Percentiles rank a stretch among this genome's conserved stretches.
phyloP scores from a whole-genome alignment of 495 filamentous ascomycete genomes.

The Choiromyces venosus region DNA sequence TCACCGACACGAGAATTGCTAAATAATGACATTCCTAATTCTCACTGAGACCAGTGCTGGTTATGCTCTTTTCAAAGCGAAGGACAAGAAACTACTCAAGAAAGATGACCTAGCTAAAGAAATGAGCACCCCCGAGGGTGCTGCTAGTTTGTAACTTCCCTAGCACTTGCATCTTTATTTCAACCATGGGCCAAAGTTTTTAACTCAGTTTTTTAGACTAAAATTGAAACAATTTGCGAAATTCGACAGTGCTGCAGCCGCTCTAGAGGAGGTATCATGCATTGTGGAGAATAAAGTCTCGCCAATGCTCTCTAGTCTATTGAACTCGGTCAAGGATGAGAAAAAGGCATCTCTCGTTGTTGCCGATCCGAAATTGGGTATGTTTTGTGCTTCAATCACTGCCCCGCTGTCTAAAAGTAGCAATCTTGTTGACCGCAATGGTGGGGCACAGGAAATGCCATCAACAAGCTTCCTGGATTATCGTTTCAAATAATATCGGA shows the following conservation, averaged over 20 bases:
- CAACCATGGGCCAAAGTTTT: not conserved
- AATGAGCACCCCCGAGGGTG: slow-evolving; percentile 72
- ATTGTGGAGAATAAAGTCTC: slow-evolving; percentile 92
- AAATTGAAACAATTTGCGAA: slow-evolving; percentile 96
- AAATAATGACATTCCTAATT: slow-evolving; percentile 67
- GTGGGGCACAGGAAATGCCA: slow-evolving; percentile 59
- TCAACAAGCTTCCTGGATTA: slow-evolving; percentile 84
- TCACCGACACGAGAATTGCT: not conserved
- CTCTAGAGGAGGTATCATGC: slow-evolving; percentile 80
- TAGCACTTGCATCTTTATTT: not conserved
- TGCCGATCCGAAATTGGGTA: slow-evolving; percentile 87
- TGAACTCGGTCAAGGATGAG: slow-evolving; percentile 91
- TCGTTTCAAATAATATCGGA: slow-evolving; percentile 81
- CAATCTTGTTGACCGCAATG: slow-evolving; percentile 9
- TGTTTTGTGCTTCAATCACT: slow-evolving; percentile 29
- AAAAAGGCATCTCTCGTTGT: slow-evolving; percentile 95
- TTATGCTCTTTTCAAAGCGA: slow-evolving; percentile 95
- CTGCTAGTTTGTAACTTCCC: slow-evolving; percentile 73
- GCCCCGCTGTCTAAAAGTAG: slow-evolving; percentile 7
- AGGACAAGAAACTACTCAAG: slow-evolving; percentile 95
- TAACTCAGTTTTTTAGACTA: slow-evolving; percentile 52
- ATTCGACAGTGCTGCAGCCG: slow-evolving; percentile 83
- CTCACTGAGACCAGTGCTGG: slow-evolving; percentile 91
- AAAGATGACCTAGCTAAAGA: slow-evolving; percentile 68
- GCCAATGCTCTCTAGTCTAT: slow-evolving; percentile 72